phyloP scores from a whole-genome alignment of 2,329 filamentous ascomycete genomes.

The Clonostachys rosea region DNA sequence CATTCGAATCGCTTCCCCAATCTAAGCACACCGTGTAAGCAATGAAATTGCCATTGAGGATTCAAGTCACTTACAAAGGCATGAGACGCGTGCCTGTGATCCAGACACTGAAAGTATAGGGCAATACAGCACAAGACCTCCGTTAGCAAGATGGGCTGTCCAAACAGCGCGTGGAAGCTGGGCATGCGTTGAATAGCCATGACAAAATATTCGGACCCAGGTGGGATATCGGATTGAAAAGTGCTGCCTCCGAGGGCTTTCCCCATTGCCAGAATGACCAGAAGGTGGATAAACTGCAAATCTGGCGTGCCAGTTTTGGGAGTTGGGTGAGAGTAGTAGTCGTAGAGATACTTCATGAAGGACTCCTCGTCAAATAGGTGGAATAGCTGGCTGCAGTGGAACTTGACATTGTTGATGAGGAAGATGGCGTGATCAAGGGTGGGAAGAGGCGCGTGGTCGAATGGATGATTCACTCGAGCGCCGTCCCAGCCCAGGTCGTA shows the following conservation, averaged over 20 bases:
- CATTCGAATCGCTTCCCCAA: slow-evolving; percentile 45
- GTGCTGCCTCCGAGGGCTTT: neutral
- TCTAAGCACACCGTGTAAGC: slow-evolving; percentile 15
- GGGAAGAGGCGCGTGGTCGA: slow-evolving; percentile 23
- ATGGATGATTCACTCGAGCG: too few species aligned
- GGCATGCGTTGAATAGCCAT: neutral
- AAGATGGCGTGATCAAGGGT: slow-evolving; percentile 47
- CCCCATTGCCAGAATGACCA: neutral
- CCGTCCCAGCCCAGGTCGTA: slow-evolving; percentile 47
- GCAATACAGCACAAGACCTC: slow-evolving; percentile 47
- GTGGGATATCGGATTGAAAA: neutral
- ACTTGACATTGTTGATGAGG: slow-evolving; percentile 51
- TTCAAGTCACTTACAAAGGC: slow-evolving; percentile 26
- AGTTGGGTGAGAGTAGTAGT: slow-evolving; percentile 12
- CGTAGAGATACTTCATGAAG: slow-evolving; percentile 33
- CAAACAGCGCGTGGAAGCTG: slow-evolving; percentile 22
- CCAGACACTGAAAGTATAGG: slow-evolving; percentile 47
- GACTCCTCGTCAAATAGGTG: slow-evolving; percentile 48
- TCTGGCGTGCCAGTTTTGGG: neutral
- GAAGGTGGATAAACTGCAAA: neutral
- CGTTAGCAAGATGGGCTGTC: slow-evolving; percentile 36
- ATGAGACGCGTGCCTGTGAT: slow-evolving; percentile 39
- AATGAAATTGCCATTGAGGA: neutral
- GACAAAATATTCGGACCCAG: neutral
- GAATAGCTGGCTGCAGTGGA: slow-evolving; percentile 48